These are phyloP conservation scores for Fusarium begoniae DNA, from an alignment of 2,329 filamentous ascomycete species.

Conservation along the genomic window DNA sequence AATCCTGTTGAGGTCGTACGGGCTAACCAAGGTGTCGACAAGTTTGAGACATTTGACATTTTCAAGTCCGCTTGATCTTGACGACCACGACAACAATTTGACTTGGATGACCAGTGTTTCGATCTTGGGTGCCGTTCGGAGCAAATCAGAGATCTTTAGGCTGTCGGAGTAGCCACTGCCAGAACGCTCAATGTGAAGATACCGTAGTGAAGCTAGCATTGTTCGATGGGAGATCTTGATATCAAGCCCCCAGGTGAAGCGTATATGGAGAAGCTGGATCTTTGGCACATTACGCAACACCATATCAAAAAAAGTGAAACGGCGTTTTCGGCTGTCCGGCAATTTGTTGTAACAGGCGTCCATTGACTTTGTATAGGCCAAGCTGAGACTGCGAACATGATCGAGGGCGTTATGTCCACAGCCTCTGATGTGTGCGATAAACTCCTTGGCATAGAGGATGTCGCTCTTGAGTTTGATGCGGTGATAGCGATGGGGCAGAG, in stretches of 20 bases:
- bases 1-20: fast-evolving
- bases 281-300: not conserved
- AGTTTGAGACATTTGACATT: not conserved
- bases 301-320: not conserved
- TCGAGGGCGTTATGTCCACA: not conserved
- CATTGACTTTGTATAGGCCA: not conserved
- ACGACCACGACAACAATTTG: fast-evolving
- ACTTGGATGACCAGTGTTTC: not conserved
- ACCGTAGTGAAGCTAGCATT: not conserved
- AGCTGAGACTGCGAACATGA: not conserved
- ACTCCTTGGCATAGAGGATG: not conserved
- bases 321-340: not conserved
- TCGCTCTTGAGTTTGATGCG: not conserved
- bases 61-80: too few species aligned
- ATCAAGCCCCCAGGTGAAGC: fast-evolving
- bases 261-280: not conserved
- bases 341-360: not conserved
- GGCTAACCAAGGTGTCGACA: not conserved
- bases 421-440: not conserved
- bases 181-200: not conserved
- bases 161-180: fast-evolving
- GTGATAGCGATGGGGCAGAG: not conserved
- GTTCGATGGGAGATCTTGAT: not conserved
- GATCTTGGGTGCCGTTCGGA: not conserved
- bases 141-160: not conserved